Percentiles rank a stretch among this genome's conserved stretches.
phyloP scores from a whole-genome alignment of 768 basidiomycete species.

The Agaricus subrufescens region DNA sequence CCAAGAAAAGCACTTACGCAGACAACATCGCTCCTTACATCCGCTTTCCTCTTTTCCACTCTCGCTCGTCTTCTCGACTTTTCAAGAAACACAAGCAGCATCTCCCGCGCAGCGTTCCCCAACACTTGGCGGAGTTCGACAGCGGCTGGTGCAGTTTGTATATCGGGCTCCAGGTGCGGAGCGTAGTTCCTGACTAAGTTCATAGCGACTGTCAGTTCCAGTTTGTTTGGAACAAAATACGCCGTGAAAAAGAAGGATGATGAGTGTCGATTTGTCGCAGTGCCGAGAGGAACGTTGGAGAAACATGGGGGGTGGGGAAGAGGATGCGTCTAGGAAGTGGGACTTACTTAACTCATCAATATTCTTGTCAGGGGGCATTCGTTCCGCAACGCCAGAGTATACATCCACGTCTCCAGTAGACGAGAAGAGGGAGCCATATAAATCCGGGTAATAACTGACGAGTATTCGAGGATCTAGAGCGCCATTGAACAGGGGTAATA shows the following conservation, averaged over 20 bases:
- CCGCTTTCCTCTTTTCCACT: conserved; percentile 24
- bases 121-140: conserved; percentile 64
- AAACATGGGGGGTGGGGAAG: neutral
- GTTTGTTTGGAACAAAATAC: conserved; percentile 7
- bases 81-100: conserved; percentile 67
- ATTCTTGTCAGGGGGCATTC: conserved; percentile 61
- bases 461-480: conserved; percentile 81
- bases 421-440: conserved; percentile 62
- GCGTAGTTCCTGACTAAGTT: conserved; percentile 93
- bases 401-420: conserved; percentile 57
- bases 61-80: conserved; percentile 50
- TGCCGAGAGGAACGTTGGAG: conserved; percentile 16
- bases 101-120: conserved; percentile 61
- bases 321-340: conserved; percentile 17
- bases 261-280: conserved; percentile 20
- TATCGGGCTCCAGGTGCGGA: conserved; percentile 73
- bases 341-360: conserved; percentile 87
- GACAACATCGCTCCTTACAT: conserved; percentile 6
- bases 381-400: conserved; percentile 70
- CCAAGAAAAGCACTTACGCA: neutral
- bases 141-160: conserved; percentile 64
- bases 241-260: conserved; percentile 22
- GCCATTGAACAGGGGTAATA: conserved; percentile 72
- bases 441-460: conserved; percentile 72
- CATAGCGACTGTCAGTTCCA: conserved; percentile 78